Conservation (phyloP, 345 rosid species). For the Toxicodendron radicans region DNA sequence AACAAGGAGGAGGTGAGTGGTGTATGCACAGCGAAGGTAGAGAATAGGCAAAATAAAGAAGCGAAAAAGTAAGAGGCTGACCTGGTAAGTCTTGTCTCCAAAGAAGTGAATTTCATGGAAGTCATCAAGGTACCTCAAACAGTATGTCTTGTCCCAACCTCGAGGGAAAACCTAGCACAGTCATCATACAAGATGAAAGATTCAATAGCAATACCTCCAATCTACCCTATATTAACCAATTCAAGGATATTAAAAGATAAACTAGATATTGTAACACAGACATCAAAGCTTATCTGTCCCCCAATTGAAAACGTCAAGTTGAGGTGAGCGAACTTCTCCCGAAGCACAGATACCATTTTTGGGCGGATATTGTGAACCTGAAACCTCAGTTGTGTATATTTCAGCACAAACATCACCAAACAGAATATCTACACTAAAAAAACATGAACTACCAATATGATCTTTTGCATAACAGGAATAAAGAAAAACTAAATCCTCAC, state of each 20-base stretch:
- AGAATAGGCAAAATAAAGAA: neutral
- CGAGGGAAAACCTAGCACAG: slow-evolving; percentile 75
- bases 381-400: slow-evolving; percentile 25
- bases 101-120: slow-evolving; percentile 91
- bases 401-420: slow-evolving; percentile 15
- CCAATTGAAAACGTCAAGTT: slow-evolving; percentile 96
- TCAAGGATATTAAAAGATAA: slow-evolving; percentile 12
- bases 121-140: slow-evolving; percentile 80
- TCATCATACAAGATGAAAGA: slow-evolving; percentile 15
- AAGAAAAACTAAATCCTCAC: slow-evolving; percentile 31
- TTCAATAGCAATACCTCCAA: neutral
- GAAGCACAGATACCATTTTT: slow-evolving; percentile 79
- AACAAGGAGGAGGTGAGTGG: neutral
- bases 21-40: neutral
- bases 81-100: slow-evolving; percentile 99
- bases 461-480: slow-evolving; percentile 6
- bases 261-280: slow-evolving; percentile 34
- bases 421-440: slow-evolving; percentile 12
- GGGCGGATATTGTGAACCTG: slow-evolving; percentile 86
- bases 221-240: neutral
- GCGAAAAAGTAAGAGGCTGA: slow-evolving; percentile 22
- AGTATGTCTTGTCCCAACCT: slow-evolving; percentile 99
- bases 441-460: neutral
- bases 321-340: slow-evolving; percentile 86
- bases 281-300: slow-evolving; percentile 98